phyloP scores from a whole-genome alignment of 768 basidiomycete species.

The Auricularia auricula-judae region DNA sequence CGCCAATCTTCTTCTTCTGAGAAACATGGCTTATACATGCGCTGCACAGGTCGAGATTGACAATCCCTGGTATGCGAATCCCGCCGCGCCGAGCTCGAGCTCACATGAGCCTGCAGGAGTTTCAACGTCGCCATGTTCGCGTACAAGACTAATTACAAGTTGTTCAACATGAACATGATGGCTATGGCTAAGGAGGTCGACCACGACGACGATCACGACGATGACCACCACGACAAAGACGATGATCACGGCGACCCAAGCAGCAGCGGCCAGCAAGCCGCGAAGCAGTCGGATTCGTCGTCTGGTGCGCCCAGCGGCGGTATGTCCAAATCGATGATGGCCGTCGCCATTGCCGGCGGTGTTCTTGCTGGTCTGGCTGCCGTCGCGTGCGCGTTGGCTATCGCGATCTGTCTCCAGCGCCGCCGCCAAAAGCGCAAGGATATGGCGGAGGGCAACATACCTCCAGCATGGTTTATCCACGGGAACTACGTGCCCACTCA shows the following conservation, averaged over 20 bases:
- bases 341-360: background rate
- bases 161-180: background rate
- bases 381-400: background rate
- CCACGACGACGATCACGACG: background rate
- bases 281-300: background rate
- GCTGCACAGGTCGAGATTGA: too few relatives aligned
- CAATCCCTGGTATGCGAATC: too few relatives aligned
- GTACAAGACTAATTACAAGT: background rate
- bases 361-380: background rate
- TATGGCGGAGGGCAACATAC: background rate
- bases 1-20: background rate
- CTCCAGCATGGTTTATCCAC: background rate
- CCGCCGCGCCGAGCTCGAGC: too few relatives aligned
- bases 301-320: background rate
- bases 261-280: background rate
- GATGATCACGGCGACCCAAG: background rate
- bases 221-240: background rate
- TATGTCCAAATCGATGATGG: background rate
- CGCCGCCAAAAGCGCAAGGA: background rate
- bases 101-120: too few relatives aligned
- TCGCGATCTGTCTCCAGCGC: background rate
- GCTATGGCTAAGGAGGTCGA: background rate
- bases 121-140: background rate
- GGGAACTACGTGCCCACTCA: background rate
- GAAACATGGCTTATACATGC: too few relatives aligned